Evolutionary conservation across 352 stramenopile genomes (phyloP).

Genomic region (Thraustotheca clavata): DNA sequence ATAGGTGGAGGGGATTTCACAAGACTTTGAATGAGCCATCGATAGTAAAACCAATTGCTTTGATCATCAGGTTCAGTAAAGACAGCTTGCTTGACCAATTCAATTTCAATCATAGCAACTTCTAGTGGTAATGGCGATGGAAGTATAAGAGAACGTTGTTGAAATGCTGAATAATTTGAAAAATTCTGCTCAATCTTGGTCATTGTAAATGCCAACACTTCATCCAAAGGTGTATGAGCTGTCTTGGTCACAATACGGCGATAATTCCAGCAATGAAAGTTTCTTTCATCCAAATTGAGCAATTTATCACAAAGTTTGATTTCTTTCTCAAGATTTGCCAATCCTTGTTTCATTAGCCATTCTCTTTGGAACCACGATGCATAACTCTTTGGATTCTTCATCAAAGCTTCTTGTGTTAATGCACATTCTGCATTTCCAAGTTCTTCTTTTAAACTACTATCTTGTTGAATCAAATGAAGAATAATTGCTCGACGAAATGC

Average conservation of each 20-base stretch:
- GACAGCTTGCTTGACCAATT: constrained; percentile 89
- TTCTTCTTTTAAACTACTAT: constrained; percentile 27
- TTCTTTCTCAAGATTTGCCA: constrained; percentile 61
- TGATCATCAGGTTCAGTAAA: constrained; percentile 99
- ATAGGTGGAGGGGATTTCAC: constrained; percentile 33
- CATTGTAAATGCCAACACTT: constrained; percentile 92
- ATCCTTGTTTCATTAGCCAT: constrained; percentile 69
- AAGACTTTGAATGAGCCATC: constrained; percentile 86
- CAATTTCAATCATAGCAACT: constrained; percentile 63
- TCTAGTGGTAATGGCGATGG: constrained; percentile 39
- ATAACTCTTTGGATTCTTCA: constrained; percentile 97
- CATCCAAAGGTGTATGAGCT: constrained; percentile 35
- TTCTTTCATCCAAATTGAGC: constrained; percentile 90
- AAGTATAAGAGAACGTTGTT: constrained; percentile 54
- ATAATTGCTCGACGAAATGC: constrained; percentile 93
- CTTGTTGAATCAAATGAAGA: constrained; percentile 14
- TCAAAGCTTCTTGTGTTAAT: constrained; percentile 86
- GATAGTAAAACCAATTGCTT: constrained; percentile 98
- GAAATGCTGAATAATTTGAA: constrained; percentile 95
- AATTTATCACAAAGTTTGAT: constrained; percentile 67
- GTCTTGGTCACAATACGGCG: constrained; percentile 63
- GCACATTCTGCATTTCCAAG: constrained; percentile 82
- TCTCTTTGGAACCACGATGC: constrained; percentile 85
- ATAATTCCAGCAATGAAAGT: constrained; percentile 99
- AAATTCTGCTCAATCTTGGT: constrained; percentile 97